phyloP scores from a whole-genome alignment of 345 rosid genomes.

The Lepidium aucheri region DNA sequence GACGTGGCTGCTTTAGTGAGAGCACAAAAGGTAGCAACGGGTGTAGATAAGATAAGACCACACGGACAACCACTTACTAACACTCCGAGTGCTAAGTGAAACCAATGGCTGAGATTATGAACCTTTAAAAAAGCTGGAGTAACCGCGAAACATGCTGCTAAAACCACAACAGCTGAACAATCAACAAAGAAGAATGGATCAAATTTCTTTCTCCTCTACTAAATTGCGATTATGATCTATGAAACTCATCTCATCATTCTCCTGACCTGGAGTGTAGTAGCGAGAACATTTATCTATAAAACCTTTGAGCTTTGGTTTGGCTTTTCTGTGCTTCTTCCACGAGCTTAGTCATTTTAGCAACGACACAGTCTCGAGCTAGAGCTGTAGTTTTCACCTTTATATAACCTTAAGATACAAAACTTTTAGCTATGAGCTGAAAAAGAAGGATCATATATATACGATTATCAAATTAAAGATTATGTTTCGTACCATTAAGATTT shows the following conservation, averaged over 20 bases:
- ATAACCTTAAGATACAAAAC: constrained; percentile 37
- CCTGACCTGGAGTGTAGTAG: constrained; percentile 77
- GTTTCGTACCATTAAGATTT: constrained; percentile 52
- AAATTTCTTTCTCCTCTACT: background rate
- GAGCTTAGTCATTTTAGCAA: constrained; percentile 77
- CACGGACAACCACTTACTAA: constrained; percentile 92
- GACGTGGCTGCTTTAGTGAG: constrained; percentile 71
- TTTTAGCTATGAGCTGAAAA: background rate
- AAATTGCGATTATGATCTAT: background rate
- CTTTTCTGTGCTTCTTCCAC: constrained; percentile 91
- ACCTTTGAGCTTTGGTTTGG: constrained; percentile 64
- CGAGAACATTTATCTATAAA: constrained; percentile 61
- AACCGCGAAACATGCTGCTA: constrained; percentile 42
- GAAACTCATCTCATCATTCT: background rate
- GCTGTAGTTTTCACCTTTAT: constrained; percentile 64
- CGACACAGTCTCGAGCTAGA: constrained; percentile 69
- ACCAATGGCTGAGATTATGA: constrained; percentile 42
- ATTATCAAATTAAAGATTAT: background rate
- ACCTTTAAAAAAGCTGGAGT: constrained; percentile 40
- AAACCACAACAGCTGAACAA: constrained; percentile 43
- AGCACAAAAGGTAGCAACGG: constrained; percentile 83
- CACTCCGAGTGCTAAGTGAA: constrained; percentile 68
- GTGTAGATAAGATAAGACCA: constrained; percentile 81
- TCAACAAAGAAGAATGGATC: background rate
- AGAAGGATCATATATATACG: background rate